Percentiles rank a stretch among this genome's conserved stretches.
Conservation (phyloP, 352 stramenopile species). For the Pseudoperonospora humuli region DNA sequence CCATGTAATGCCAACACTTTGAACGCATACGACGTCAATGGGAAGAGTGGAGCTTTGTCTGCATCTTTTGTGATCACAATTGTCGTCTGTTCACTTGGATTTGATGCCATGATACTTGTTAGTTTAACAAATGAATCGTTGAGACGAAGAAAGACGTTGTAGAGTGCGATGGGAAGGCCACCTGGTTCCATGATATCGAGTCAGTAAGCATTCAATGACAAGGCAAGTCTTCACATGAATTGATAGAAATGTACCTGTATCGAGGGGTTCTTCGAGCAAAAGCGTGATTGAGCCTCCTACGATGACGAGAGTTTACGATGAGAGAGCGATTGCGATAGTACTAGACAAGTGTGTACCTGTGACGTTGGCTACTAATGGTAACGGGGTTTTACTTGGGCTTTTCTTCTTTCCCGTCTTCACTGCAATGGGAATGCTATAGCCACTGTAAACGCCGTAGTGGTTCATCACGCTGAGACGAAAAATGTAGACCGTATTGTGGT, state of each 20-base stretch:
- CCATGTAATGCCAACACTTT: slow-evolving; percentile 37
- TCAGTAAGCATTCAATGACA: not conserved
- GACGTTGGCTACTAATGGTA: slow-evolving; percentile 17
- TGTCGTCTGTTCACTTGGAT: slow-evolving; percentile 5
- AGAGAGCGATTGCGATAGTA: not conserved
- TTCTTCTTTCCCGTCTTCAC: slow-evolving; percentile 23
- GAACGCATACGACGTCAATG: slow-evolving; percentile 31
- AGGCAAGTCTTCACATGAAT: not conserved
- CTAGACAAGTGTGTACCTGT: slow-evolving; percentile 27
- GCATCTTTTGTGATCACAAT: slow-evolving; percentile 14
- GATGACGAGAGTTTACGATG: not conserved
- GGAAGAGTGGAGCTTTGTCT: slow-evolving; percentile 8
- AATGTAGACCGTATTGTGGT: slow-evolving; percentile 37
- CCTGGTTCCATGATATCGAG: too few species aligned
- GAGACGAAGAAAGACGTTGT: slow-evolving; percentile 21
- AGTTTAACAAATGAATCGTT: slow-evolving; percentile 20
- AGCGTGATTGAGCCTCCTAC: slow-evolving; percentile 30
- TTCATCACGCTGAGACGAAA: slow-evolving; percentile 32
- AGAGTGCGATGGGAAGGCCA: slow-evolving; percentile 25
- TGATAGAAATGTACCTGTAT: too few species aligned
- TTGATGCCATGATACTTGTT: slow-evolving; percentile 15
- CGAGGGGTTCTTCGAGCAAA: slow-evolving; percentile 24
- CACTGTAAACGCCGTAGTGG: slow-evolving; percentile 11
- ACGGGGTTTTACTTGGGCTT: slow-evolving; percentile 30
- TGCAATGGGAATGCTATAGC: slow-evolving; percentile 17